phyloP scores from a whole-genome alignment of 2,329 filamentous ascomycete species.

The Venturia oleaginea region DNA sequence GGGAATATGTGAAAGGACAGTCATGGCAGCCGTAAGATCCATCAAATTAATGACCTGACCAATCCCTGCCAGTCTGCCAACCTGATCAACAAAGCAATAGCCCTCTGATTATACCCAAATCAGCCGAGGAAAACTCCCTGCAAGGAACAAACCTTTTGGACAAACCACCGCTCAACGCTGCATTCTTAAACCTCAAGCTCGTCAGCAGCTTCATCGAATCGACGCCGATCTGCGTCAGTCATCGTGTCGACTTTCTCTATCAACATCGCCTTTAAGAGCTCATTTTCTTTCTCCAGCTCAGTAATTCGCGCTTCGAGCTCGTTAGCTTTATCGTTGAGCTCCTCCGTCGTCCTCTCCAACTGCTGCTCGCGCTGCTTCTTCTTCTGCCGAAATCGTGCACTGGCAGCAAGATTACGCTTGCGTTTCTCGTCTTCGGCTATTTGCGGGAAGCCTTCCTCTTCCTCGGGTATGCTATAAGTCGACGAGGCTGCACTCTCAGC shows the following conservation, averaged over 20 bases:
- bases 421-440: conserved; percentile 45
- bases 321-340: conserved; percentile 40
- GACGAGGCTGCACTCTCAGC: conserved; percentile 25
- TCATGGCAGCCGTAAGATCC: background rate
- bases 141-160: background rate
- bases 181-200: background rate
- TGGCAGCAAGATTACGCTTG: conserved; percentile 43
- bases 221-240: conserved; percentile 24
- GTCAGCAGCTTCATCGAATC: conserved; percentile 2
- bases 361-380: conserved; percentile 47
- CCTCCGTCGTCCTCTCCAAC: conserved; percentile 42
- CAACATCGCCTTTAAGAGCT: conserved; percentile 43
- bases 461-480: conserved; percentile 16
- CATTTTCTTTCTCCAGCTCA: conserved; percentile 44
- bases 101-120: background rate
- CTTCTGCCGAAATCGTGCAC: conserved; percentile 44
- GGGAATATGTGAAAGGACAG: background rate
- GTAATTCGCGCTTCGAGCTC: conserved; percentile 37
- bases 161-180: too few species aligned
- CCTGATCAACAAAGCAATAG: background rate
- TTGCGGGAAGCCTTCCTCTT: conserved; percentile 21
- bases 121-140: background rate
- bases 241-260: conserved; percentile 40
- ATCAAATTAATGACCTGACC: background rate
- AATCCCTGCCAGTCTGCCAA: background rate